phyloP scores from a whole-genome alignment of 768 basidiomycete species.

The Leccinum aurantiacum region DNA sequence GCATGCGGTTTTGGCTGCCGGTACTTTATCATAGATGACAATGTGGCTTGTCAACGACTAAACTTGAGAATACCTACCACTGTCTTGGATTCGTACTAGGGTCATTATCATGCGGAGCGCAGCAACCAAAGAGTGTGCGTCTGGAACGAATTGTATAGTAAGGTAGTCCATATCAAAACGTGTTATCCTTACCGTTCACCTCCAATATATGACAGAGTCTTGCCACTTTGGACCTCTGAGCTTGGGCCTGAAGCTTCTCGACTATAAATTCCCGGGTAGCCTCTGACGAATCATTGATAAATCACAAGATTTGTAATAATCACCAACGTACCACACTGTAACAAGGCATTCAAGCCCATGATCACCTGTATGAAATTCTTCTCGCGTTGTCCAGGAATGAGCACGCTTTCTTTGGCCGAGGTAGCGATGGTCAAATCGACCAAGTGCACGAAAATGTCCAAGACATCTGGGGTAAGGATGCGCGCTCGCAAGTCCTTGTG shows the following conservation, averaged over 20 bases:
- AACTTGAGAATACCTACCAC: slow-evolving; percentile 3
- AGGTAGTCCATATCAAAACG: background rate
- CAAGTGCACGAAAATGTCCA: slow-evolving; percentile 13
- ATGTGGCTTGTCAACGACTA: background rate
- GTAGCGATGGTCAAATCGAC: slow-evolving; percentile 12
- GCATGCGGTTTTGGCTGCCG: background rate
- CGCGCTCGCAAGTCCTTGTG: slow-evolving; percentile 13
- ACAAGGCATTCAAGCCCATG: too few relatives aligned
- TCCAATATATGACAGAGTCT: slow-evolving; percentile 7
- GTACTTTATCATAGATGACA: background rate
- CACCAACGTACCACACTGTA: too few relatives aligned
- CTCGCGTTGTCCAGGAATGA: background rate
- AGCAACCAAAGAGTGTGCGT: slow-evolving; percentile 7
- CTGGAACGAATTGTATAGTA: slow-evolving; percentile 1
- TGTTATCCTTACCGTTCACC: slow-evolving; percentile 8
- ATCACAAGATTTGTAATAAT: too few relatives aligned
- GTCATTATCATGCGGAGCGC: slow-evolving; percentile 20
- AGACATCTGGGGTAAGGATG: background rate
- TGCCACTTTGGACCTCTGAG: too few relatives aligned
- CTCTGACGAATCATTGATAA: too few relatives aligned
- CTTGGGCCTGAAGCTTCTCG: too few relatives aligned
- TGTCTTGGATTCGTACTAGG: slow-evolving; percentile 13
- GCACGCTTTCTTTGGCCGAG: too few relatives aligned
- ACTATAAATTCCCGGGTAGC: too few relatives aligned
- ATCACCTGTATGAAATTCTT: slow-evolving; percentile 10